Conservation (phyloP, 2,329 filamentous ascomycete species). For the Cladophialophora psammophila region DNA sequence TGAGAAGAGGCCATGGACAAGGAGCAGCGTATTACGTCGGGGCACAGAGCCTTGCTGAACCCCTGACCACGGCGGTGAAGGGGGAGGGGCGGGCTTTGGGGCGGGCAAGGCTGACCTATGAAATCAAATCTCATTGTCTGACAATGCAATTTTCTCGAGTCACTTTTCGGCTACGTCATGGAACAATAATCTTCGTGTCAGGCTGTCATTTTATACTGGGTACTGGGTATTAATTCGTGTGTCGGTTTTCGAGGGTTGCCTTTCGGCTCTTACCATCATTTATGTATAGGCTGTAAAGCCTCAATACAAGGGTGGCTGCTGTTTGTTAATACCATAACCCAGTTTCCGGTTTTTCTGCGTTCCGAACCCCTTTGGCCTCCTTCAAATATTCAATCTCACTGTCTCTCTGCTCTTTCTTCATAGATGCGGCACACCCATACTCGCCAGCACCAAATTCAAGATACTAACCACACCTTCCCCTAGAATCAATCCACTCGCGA, state of each 20-base stretch:
- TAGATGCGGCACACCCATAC: slow-evolving; percentile 75
- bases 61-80: neutral
- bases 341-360: neutral
- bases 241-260: too few relatives aligned
- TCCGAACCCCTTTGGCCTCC: neutral
- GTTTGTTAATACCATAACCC: neutral
- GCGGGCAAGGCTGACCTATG: neutral
- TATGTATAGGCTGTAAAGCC: neutral
- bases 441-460: slow-evolving; percentile 83
- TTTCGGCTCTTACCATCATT: neutral
- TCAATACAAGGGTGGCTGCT: neutral
- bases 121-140: neutral
- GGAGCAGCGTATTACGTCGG: neutral
- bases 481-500: slow-evolving; percentile 88
- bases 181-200: neutral
- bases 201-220: neutral
- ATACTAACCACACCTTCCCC: slow-evolving; percentile 94
- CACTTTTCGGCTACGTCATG: neutral
- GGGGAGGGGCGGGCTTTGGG: too few relatives aligned
- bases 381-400: neutral
- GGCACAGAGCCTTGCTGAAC: neutral
- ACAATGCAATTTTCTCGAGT: neutral
- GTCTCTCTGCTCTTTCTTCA: slow-evolving; percentile 46
- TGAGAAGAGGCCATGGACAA: neutral
- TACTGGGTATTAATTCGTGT: neutral